A percentile compares a stretch with the other conserved stretches of the same genome.
Conservation (phyloP, 139 green algal genomes). For the Desmodesmus armatus region DNA sequence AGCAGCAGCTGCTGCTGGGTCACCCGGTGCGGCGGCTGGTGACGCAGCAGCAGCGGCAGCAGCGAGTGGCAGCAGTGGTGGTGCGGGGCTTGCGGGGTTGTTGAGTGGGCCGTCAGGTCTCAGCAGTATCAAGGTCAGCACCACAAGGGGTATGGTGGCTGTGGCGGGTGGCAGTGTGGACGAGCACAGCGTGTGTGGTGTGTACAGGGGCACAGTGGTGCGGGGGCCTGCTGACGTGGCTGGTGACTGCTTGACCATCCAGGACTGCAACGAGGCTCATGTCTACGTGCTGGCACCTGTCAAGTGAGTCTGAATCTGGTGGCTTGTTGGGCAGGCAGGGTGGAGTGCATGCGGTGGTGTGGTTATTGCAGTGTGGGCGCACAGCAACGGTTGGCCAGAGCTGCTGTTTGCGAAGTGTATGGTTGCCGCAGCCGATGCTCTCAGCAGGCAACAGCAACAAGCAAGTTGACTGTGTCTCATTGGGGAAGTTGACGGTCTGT, state of each 20-base stretch:
- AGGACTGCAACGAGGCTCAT: constrained; percentile 88
- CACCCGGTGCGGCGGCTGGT: background rate
- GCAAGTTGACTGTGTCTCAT: background rate
- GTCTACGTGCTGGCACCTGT: constrained; percentile 90
- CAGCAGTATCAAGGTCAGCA: constrained; percentile 26
- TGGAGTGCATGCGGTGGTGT: background rate
- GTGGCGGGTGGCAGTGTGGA: constrained; percentile 50
- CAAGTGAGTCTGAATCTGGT: constrained; percentile 51
- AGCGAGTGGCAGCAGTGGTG: background rate
- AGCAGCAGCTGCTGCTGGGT: constrained; percentile 15
- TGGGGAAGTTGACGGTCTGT: background rate
- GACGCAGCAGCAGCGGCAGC: constrained; percentile 15
- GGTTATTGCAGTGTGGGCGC: background rate
- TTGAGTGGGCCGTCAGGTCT: too few species aligned
- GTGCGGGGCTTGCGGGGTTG: background rate
- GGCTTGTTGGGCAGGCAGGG: too few species aligned
- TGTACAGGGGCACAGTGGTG: constrained; percentile 82
- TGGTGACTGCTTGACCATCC: constrained; percentile 57
- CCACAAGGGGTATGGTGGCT: constrained; percentile 18
- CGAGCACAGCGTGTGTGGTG: constrained; percentile 61
- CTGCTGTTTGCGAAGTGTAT: background rate
- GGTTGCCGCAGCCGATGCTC: too few species aligned
- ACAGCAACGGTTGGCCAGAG: background rate
- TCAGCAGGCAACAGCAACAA: too few species aligned
- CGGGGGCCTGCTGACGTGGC: constrained; percentile 81